Evolutionary conservation across 2,329 filamentous ascomycete species (phyloP), one percentile per base, ranked within the genome.

Genomic region (Annulohypoxylon truncatum): DNA sequence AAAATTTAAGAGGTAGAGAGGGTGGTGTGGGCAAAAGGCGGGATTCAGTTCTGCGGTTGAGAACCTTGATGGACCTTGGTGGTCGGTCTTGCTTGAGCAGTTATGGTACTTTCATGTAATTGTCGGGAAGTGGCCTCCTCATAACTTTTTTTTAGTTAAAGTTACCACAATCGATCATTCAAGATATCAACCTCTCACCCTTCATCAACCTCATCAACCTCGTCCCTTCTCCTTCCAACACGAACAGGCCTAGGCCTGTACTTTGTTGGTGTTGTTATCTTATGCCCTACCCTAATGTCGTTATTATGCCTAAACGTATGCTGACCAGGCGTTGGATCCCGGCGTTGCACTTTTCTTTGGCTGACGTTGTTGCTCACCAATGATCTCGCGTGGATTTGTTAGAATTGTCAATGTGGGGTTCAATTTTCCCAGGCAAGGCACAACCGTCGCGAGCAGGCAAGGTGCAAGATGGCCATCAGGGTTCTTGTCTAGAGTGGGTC

Each of bases 281-380:
- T 35, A 44, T 29, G 29, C 7, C 42, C 20, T 54, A n/a, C 29
- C 10, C 29, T 9, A 9, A 6, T 47, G 28, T 47, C 42, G 28
- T 35, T 47, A 47, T n/a, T 26, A 7, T 35, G 57, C 57, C 15
- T 61, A 54, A 35, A 50, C 47, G 46, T 24, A 50, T 33, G 20
- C 26, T 51, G 42, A 29, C 35, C 35, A 33, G 31, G 40, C 42
- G 33, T 18, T 38, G 42, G 51, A 50, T 50, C 40, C 50, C 40
- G 53, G 28, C 35, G 42, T 57, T 57, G 54, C 31, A 42, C 22
- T 53, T 58, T 52, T 46, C 38, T 66, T 61, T 56, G 46, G 20
- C 66, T 61, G 56, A 69, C 53, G 63, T 66, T 63, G 48, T 24
- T 52, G 18, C 29, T 61, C 18, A 52, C 66, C 66, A 69, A 69